Base-by-base conservation (phyloP, 2,329 filamentous ascomycete genomes). In the Thelonectria blattea region DNA sequence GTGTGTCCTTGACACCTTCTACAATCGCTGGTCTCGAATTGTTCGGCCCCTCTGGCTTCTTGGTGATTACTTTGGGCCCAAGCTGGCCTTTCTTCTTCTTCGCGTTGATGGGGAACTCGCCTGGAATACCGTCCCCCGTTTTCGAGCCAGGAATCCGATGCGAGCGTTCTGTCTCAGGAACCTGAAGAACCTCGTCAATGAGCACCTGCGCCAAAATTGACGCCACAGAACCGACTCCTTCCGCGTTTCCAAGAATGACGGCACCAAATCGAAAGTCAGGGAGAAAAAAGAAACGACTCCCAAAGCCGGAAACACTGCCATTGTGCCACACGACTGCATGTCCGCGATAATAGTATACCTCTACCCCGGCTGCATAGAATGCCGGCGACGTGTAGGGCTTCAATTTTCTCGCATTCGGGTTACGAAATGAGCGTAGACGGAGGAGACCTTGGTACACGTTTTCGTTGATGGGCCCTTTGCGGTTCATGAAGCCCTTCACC, bases 401-500 rank as follows among this genome's bases (percentile, higher is more conserved):
- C 6, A 63, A 24, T 3, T 61, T 56, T 6, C 62, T 56, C 1
- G 42, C 41, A 3, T 66, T 57, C 0, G 67, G 65, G 12, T 64
- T 51, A 10, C 63, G 30, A 6, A 69, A 57, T 3, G 64, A 65
- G 1, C 73, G 65, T 15, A 56, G 18, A 9, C 53, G 59, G 1
- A 65, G 43, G 3, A 75, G 45, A 0, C 68, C 71, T n/a, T 62
- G 20, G 32, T 70, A 69, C 0, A 75, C 43, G 6, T 58, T 54
- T 1, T 72, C 64, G 5, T 54, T 71, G 14, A 75, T 65, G 0
- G 69, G 72, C 0, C 50, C 60, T 17, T 70, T 52, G 0, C 41
- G 58, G 45, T 71, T 66, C 57, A 74, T 61, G 34, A 75, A 47
- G 0, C 71, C 71, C 34, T 65, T 63, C 47, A 74, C 61, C 56